phyloP scores from a whole-genome alignment of 2,329 filamentous ascomycete genomes.

The Trichoderma gracile region DNA sequence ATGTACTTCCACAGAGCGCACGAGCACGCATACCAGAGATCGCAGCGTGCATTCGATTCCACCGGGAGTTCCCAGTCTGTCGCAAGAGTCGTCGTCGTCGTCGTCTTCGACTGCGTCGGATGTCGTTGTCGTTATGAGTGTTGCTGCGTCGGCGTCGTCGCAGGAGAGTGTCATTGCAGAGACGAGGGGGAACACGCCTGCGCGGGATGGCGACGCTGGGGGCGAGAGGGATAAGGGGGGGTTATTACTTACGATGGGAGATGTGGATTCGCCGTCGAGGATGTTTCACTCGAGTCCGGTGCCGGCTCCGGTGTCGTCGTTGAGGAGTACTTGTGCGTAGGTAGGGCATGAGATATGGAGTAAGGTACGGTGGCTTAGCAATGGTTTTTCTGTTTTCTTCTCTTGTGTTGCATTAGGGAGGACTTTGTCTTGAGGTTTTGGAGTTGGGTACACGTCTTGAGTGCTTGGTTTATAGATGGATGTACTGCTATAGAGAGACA shows the following conservation, averaged over 20 bases:
- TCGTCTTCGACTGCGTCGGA: neutral
- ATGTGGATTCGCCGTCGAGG: slow-evolving; percentile 6
- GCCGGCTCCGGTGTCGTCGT: slow-evolving; percentile 6
- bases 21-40: slow-evolving; percentile 3
- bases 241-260: neutral
- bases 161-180: slow-evolving; percentile 20
- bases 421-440: neutral
- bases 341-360: neutral
- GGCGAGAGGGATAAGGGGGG: neutral
- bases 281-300: slow-evolving; percentile 12
- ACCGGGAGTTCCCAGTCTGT: neutral
- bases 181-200: slow-evolving; percentile 17
- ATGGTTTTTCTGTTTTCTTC: neutral
- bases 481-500: too few relatives aligned
- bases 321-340: slow-evolving; percentile 16
- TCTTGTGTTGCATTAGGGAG: neutral
- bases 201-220: neutral
- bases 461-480: too few relatives aligned
- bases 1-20: neutral
- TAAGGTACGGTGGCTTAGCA: neutral
- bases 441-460: too few relatives aligned
- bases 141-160: neutral
- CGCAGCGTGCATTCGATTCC: slow-evolving; percentile 4
- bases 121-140: neutral
- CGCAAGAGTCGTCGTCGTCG: slow-evolving; percentile 5